These are phyloP conservation scores for Aureobasidium lini DNA, from an alignment of 2,329 filamentous ascomycete species.

Conservation along the genomic window DNA sequence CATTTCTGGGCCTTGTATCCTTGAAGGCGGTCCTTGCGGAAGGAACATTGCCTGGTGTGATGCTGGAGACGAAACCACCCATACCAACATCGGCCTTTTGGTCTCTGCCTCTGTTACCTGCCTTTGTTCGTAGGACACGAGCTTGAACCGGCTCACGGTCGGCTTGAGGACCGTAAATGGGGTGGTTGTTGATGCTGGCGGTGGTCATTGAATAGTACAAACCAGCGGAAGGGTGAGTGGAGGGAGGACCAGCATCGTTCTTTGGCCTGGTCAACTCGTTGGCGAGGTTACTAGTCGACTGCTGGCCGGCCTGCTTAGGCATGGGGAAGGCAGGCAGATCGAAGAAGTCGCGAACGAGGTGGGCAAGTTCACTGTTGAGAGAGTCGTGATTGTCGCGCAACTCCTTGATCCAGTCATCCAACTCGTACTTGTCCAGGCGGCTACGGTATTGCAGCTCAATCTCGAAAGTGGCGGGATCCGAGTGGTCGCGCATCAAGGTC, in stretches of 20 bases:
- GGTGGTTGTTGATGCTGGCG: constrained; percentile 51
- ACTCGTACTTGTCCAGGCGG: constrained; percentile 5
- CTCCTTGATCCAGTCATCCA: constrained; percentile 24
- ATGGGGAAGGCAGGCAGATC: constrained; percentile 44
- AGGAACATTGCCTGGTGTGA: constrained; percentile 15
- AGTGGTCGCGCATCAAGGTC: constrained; percentile 7
- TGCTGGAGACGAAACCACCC: constrained; percentile 36
- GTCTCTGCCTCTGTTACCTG: constrained; percentile 29
- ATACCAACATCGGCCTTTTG: constrained; percentile 34
- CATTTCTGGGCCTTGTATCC: constrained; percentile 27
- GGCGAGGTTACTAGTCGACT: not conserved
- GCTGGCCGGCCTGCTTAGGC: constrained; percentile 25
- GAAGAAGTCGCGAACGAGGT: constrained; percentile 48
- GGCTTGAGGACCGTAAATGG: constrained; percentile 52
- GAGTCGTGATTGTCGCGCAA: constrained; percentile 39
- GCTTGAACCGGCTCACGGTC: constrained; percentile 46
- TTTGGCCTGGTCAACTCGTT: not conserved
- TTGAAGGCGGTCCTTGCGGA: constrained; percentile 22
- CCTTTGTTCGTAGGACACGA: constrained; percentile 47
- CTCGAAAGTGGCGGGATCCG: constrained; percentile 8
- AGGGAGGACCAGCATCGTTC: constrained; percentile 41
- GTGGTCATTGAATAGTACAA: constrained; percentile 53
- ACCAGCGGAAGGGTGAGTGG: constrained; percentile 59
- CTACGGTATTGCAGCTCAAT: constrained; percentile 5
- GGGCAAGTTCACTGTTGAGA: constrained; percentile 44